phyloP scores from a whole-genome alignment of 2,329 filamentous ascomycete species.

The Clarireedia hainanense region DNA sequence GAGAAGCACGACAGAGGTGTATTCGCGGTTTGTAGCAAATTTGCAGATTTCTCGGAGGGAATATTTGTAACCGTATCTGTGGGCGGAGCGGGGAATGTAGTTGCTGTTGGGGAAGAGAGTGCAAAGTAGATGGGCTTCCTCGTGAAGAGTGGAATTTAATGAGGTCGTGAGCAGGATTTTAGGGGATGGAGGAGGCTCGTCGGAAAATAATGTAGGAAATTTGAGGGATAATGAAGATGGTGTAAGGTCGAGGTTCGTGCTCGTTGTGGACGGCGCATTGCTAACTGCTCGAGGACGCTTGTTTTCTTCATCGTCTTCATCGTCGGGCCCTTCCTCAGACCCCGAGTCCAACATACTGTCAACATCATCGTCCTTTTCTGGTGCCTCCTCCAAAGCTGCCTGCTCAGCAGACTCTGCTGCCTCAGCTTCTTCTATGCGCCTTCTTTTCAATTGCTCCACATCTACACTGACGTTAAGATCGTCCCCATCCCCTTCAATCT shows the following conservation, averaged over 20 bases:
- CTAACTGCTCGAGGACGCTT: slow-evolving; percentile 29
- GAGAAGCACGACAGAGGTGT: slow-evolving; percentile 75
- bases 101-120: slow-evolving; percentile 70
- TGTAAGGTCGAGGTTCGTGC: slow-evolving; percentile 56
- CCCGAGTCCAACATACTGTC: slow-evolving; percentile 76
- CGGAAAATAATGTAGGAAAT: slow-evolving; percentile 55
- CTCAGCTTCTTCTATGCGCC: slow-evolving; percentile 44
- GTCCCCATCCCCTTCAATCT: slow-evolving; percentile 57
- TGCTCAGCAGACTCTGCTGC: slow-evolving; percentile 37
- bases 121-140: slow-evolving; percentile 70
- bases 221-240: slow-evolving; percentile 51
- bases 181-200: slow-evolving; percentile 53
- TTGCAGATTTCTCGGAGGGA: slow-evolving; percentile 82
- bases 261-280: slow-evolving; percentile 47
- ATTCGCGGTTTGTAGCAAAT: slow-evolving; percentile 75
- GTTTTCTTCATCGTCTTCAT: slow-evolving; percentile 35
- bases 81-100: slow-evolving; percentile 80
- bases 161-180: slow-evolving; percentile 91
- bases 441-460: slow-evolving; percentile 50
- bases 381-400: slow-evolving; percentile 33
- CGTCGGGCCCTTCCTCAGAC: slow-evolving; percentile 36
- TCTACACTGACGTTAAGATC: slow-evolving; percentile 46
- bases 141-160: slow-evolving; percentile 80
- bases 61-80: slow-evolving; percentile 84
- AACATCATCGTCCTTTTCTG: slow-evolving; percentile 44